Conservation (phyloP, 2,329 filamentous ascomycete species). For the Cytospora piceae region DNA sequence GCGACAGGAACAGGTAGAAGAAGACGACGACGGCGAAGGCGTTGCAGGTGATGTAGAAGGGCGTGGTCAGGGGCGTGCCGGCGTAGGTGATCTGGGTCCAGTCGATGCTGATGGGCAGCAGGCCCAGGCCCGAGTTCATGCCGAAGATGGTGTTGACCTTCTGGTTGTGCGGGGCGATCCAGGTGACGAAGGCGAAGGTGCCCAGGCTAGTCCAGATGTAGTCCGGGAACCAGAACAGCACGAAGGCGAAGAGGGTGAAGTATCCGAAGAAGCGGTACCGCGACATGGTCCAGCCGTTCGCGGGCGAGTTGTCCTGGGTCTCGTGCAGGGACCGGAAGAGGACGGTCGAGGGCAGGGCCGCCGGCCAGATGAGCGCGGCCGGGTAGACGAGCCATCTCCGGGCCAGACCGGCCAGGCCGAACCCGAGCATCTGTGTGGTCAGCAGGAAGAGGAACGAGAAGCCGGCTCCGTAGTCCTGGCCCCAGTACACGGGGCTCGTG, state of each 20-base stretch:
- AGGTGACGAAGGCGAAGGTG: conserved; percentile 35
- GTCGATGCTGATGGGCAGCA: conserved; percentile 40
- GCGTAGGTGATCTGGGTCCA: conserved; percentile 42
- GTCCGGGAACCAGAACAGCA: conserved; percentile 35
- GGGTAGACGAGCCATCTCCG: conserved; percentile 43
- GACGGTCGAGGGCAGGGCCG: conserved; percentile 40
- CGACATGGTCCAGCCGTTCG: conserved; percentile 42
- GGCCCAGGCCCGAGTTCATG: conserved; percentile 32
- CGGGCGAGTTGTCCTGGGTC: conserved; percentile 36
- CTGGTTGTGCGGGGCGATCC: conserved; percentile 33
- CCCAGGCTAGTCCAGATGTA: conserved; percentile 34
- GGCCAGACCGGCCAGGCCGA: conserved; percentile 41
- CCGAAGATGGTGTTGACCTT: conserved; percentile 34
- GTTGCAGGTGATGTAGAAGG: conserved; percentile 40
- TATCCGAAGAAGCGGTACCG: conserved; percentile 42
- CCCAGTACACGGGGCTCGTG: conserved; percentile 41
- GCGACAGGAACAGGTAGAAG: conserved; percentile 40
- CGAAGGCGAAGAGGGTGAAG: conserved; percentile 37
- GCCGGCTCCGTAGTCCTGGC: conserved; percentile 39
- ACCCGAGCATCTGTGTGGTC: conserved; percentile 40
- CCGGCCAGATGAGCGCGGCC: conserved; percentile 42
- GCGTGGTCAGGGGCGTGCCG: conserved; percentile 36
- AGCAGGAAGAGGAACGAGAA: conserved; percentile 41
- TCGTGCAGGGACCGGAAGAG: conserved; percentile 42
- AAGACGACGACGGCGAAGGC: conserved; percentile 37